Evolutionary conservation across 1,284 basidiomycete species (phyloP).

Genomic region (Singerocomus rubriflavus): DNA sequence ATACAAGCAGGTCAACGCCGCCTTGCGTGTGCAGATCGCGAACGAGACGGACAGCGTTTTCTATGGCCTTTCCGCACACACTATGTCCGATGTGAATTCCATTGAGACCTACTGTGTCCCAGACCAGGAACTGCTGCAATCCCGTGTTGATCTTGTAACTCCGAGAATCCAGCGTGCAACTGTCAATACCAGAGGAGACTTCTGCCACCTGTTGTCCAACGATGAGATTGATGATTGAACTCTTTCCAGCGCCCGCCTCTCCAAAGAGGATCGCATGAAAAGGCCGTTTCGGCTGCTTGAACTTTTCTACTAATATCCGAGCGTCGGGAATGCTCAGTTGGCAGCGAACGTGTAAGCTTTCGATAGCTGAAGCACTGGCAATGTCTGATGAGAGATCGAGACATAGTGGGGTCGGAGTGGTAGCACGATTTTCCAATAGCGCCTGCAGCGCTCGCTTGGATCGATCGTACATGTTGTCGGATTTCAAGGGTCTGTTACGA

Average conservation of each 20-base stretch:
- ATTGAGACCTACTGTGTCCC: conserved; percentile 28
- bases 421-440: not conserved
- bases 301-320: not conserved
- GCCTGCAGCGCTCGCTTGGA: not conserved
- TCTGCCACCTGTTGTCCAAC: not conserved
- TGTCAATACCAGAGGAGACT: not conserved
- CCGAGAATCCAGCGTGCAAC: conserved; percentile 5
- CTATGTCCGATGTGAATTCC: not conserved
- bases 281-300: not conserved
- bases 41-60: not conserved
- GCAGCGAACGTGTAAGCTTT: not conserved
- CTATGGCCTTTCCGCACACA: not conserved
- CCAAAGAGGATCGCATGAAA: conserved; percentile 14
- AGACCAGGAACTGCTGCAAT: conserved; percentile 18
- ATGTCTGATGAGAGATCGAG: not conserved
- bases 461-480: not conserved
- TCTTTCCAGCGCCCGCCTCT: conserved; percentile 3
- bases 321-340: not conserved
- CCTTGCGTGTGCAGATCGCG: not conserved
- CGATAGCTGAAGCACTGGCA: no score
- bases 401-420: not conserved
- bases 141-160: conserved; percentile 1
- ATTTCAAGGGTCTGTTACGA: not conserved
- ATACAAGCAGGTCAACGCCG: conserved; percentile 32
- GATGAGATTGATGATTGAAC: conserved; percentile 12